phyloP scores from a whole-genome alignment of 2,329 filamentous ascomycete genomes.

The Amylocarpus encephaloides region DNA sequence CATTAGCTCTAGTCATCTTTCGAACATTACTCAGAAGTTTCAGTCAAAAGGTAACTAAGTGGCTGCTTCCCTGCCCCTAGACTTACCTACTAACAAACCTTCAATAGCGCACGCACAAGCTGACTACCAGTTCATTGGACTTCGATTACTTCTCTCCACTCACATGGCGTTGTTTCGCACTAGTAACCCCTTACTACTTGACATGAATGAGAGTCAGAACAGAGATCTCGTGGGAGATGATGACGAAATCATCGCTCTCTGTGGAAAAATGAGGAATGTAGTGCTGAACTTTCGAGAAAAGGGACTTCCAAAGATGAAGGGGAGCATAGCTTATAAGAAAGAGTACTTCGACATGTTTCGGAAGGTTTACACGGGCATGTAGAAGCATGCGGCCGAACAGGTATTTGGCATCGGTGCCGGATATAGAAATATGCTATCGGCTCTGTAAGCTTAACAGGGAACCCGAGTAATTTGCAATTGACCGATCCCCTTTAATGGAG shows the following conservation, averaged over 20 bases:
- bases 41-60: conserved; percentile 10
- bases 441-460: too few relatives aligned
- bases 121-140: conserved; percentile 18
- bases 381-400: background rate
- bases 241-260: conserved; percentile 18
- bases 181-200: conserved; percentile 21
- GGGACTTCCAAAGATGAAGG: conserved; percentile 22
- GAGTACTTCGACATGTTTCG: conserved; percentile 23
- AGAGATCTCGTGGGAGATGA: conserved; percentile 19
- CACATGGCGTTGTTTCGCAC: conserved; percentile 25
- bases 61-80: background rate
- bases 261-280: conserved; percentile 18
- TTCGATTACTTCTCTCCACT: conserved; percentile 23
- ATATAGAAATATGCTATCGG: too few relatives aligned
- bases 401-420: background rate
- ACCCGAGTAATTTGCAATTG: too few relatives aligned
- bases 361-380: conserved; percentile 13
- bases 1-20: conserved; percentile 18
- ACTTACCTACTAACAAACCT: background rate
- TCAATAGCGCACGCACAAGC: conserved; percentile 4
- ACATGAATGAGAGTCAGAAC: conserved; percentile 21
- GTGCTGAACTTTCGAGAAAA: conserved; percentile 21
- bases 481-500: too few relatives aligned
- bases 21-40: conserved; percentile 17
- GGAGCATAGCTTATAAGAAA: conserved; percentile 22